phyloP scores from a whole-genome alignment of 2,329 filamentous ascomycete genomes.

The Phyllosticta paracitricarpa region DNA sequence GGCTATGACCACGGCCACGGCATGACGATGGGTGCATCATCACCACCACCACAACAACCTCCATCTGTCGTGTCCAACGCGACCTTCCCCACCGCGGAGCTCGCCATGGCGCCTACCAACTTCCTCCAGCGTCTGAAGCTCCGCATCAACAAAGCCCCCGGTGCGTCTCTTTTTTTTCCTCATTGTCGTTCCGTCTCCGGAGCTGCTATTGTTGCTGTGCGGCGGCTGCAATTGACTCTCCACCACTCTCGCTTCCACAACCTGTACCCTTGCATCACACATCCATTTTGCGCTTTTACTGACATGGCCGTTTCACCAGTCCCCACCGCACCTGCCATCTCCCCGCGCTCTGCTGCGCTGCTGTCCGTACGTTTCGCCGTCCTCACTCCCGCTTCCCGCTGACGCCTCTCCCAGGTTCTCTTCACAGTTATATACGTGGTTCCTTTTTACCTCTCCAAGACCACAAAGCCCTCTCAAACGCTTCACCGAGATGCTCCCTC shows the following conservation, averaged over 20 bases:
- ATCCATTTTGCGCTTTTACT: conserved; percentile 13
- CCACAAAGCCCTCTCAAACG: conserved; percentile 67
- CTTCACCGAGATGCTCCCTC: conserved; percentile 80
- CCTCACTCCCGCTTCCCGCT: conserved; percentile 1
- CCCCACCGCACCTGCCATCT: conserved; percentile 26
- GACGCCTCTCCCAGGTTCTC: conserved; percentile 43
- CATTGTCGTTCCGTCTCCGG: neutral
- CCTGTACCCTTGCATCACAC: conserved; percentile 15
- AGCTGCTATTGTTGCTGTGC: neutral
- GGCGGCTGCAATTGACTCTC: neutral
- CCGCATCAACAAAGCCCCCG: conserved; percentile 16
- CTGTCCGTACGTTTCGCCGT: conserved; percentile 26
- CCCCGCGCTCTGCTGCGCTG: conserved; percentile 24
- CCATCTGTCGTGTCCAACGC: neutral
- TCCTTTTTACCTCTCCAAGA: conserved; percentile 75
- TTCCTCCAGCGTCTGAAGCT: conserved; percentile 25
- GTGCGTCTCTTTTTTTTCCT: neutral
- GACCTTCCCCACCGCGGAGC: neutral
- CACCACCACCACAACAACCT: neutral
- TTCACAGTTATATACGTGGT: conserved; percentile 87
- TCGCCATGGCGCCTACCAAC: conserved; percentile 26
- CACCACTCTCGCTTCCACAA: conserved; percentile 13
- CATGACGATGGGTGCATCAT: neutral
- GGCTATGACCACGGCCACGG: too few relatives aligned
- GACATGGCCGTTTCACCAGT: conserved; percentile 23